These are phyloP conservation scores for Ganoderma resinaceum DNA, from an alignment of 1,284 basidiomycete species.

Conservation along the genomic window DNA sequence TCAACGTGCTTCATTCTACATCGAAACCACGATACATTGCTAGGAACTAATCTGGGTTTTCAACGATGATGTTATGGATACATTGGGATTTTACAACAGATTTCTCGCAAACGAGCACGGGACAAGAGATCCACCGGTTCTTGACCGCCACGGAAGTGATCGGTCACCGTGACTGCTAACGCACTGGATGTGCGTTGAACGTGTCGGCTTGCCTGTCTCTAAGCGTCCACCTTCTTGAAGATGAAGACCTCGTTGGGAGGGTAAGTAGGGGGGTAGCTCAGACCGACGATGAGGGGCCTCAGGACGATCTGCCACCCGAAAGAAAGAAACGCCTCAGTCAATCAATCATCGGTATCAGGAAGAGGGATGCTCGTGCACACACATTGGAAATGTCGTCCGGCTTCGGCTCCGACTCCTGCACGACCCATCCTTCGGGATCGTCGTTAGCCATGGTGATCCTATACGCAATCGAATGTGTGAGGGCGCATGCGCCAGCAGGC, in stretches of 20 bases:
- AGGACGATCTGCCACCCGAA: background rate
- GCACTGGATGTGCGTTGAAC: background rate
- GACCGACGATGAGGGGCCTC: background rate
- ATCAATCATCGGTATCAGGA: background rate
- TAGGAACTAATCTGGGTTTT: background rate
- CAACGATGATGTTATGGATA: background rate
- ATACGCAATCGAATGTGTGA: no score
- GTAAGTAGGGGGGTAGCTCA: background rate
- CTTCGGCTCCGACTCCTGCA: background rate
- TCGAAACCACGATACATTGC: background rate
- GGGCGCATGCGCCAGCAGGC: no score
- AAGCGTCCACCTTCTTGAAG: background rate
- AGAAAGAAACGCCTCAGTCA: background rate
- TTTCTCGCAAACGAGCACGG: no score
- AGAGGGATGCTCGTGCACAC: background rate
- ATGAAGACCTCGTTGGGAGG: background rate
- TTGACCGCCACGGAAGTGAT: no score
- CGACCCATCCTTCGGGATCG: background rate
- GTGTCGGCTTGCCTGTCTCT: background rate
- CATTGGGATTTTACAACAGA: background rate
- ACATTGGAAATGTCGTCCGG: background rate
- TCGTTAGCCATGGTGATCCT: background rate
- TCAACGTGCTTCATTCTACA: background rate
- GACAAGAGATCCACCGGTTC: no score
- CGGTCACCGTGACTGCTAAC: no score